phyloP scores from a whole-genome alignment of 1,139 yeast genomes.

The Candida sp. region DNA sequence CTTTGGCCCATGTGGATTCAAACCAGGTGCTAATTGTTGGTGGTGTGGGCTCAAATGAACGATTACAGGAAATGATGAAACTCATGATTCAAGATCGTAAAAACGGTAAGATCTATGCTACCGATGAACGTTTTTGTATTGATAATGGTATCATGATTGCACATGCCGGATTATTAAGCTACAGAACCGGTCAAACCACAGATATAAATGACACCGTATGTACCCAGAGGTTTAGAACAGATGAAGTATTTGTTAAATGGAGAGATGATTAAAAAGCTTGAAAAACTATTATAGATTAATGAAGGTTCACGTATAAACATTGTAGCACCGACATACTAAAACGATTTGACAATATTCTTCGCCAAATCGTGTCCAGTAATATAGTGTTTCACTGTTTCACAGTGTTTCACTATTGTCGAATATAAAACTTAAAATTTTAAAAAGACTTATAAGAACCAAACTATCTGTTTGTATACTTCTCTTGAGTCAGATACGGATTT shows the following conservation, averaged over 20 bases:
- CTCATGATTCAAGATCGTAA: conserved; percentile 82
- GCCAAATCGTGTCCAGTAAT: neutral
- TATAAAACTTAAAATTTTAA: conserved; percentile 15
- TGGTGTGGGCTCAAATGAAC: conserved; percentile 93
- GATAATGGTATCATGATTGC: conserved; percentile 99
- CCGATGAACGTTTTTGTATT: conserved; percentile 95
- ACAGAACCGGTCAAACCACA: conserved; percentile 73
- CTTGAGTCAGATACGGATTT: conserved; percentile 36
- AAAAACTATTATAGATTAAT: conserved; percentile 1
- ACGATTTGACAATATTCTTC: neutral
- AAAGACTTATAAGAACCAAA: conserved; percentile 13
- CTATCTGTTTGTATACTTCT: conserved; percentile 3
- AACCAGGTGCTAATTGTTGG: conserved; percentile 93
- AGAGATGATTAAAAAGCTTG: conserved; percentile 46
- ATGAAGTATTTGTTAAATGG: conserved; percentile 91
- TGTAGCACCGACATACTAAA: conserved; percentile 2
- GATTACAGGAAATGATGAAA: conserved; percentile 96
- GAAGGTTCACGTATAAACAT: conserved; percentile 1
- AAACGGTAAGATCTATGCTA: conserved; percentile 84
- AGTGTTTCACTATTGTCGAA: conserved; percentile 14
- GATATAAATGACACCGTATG: conserved; percentile 73
- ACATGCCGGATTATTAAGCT: conserved; percentile 90
- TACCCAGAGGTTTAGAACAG: conserved; percentile 91
- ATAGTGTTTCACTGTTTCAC: neutral
- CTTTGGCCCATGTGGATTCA: conserved; percentile 96